Base-by-base conservation (phyloP, 2,329 filamentous ascomycete genomes). In the Fusarium setosum region DNA sequence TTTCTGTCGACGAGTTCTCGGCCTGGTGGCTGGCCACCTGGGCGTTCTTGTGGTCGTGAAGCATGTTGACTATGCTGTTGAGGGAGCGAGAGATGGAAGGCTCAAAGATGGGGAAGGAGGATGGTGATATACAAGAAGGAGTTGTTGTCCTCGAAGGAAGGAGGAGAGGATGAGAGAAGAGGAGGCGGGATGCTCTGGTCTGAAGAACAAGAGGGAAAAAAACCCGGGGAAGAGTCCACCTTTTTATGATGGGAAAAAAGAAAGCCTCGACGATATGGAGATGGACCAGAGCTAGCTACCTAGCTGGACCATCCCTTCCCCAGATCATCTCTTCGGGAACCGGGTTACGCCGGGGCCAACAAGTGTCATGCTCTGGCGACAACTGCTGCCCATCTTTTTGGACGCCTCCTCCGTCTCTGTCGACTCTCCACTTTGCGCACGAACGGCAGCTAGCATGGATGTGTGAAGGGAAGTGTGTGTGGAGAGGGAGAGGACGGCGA, bases 1-100 rank as follows among this genome's bases (percentile, higher is more conserved):
- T 73, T 12, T 73, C 72, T 12, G 69, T 57, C 32, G 72, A 74
- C 13, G 71, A 74, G 38, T 67, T 60, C 42, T 73, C 71, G 44
- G 52, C 42, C 50, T 51, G 45, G 54, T 60, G 44, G 34, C 29
- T 34, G 11, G 63, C 38, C 59, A 65, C 59, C 45, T 49, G 31
- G n/a, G 51, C 41, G 35, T 65, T 49, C 38, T 65, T 49, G 12
- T 57, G n/a, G 40, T 66, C 24, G 42, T 57, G 51, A 53, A 57
- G 56, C 69, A 72, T 72, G 20, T 24, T 73, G 65, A 44, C 56
- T 17, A 34, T 42, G 47, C 26, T 20, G 26, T 10, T 49, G 24
- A 26, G 9, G 21, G 13, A 38, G 47, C 35, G 47, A 49, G 13
- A 37, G 15, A 26, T 40, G 32, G 35, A 34, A 31, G 18, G n/a